Evolutionary conservation across 2,329 filamentous ascomycete genomes (phyloP).

Genomic region (Rasamsonia emersonii): DNA sequence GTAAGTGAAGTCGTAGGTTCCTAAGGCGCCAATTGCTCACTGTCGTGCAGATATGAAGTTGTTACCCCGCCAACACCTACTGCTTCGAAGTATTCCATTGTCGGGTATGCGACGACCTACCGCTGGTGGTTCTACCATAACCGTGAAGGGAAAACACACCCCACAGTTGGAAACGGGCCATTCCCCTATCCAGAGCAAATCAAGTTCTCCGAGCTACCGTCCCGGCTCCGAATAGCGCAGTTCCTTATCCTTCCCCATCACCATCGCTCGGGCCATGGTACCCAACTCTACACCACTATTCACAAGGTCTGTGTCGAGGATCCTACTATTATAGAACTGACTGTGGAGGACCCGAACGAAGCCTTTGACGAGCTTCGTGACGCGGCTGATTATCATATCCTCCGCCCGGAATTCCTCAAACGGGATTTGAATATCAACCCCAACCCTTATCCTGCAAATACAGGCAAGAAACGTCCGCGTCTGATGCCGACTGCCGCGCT

Average conservation of each 20-base stretch:
- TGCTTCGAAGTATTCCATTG: slow-evolving; percentile 63
- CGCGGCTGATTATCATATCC: slow-evolving; percentile 49
- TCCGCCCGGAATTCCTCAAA: slow-evolving; percentile 44
- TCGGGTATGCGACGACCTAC: slow-evolving; percentile 86
- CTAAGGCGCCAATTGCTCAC: slow-evolving; percentile 11
- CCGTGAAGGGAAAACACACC: slow-evolving; percentile 28
- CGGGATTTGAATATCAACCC: slow-evolving; percentile 41
- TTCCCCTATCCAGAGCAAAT: slow-evolving; percentile 34
- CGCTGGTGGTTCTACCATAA: slow-evolving; percentile 59
- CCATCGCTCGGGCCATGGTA: slow-evolving; percentile 71
- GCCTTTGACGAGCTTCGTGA: slow-evolving; percentile 58
- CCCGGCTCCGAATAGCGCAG: slow-evolving; percentile 80
- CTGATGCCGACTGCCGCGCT: slow-evolving; percentile 44
- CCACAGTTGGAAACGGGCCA: slow-evolving; percentile 34
- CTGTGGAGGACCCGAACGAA: slow-evolving; percentile 84
- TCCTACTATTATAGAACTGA: slow-evolving; percentile 68
- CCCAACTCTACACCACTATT: slow-evolving; percentile 71
- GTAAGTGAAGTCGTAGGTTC: slow-evolving; percentile 34
- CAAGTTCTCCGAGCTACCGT: slow-evolving; percentile 56
- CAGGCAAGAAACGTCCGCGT: slow-evolving; percentile 28
- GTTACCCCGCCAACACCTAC: slow-evolving; percentile 33
- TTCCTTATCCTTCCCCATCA: slow-evolving; percentile 86
- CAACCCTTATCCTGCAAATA: slow-evolving; percentile 27
- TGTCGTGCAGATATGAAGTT: slow-evolving; percentile 46
- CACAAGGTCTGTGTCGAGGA: slow-evolving; percentile 61